phyloP scores from a whole-genome alignment of 306 rosid species.

The Prunus armeniaca region DNA sequence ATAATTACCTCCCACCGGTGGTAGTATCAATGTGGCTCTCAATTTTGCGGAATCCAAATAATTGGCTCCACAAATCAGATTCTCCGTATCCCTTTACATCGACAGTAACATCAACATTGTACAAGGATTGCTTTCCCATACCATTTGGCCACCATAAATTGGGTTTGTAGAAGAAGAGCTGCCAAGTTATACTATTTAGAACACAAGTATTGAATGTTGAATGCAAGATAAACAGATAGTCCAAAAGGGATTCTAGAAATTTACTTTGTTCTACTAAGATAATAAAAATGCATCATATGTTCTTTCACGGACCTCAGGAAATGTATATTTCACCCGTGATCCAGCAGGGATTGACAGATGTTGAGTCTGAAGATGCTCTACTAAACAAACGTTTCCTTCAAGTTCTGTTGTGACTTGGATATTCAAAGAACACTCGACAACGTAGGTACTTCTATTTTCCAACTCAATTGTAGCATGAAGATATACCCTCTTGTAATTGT shows the following conservation, averaged over 20 bases:
- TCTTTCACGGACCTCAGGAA: constrained; percentile 67
- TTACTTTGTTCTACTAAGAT: not conserved
- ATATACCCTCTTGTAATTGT: constrained; percentile 70
- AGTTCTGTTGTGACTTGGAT: constrained; percentile 73
- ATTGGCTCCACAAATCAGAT: constrained; percentile 85
- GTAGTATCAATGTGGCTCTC: constrained; percentile 72
- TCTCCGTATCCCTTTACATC: constrained; percentile 81
- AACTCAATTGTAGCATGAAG: constrained; percentile 72
- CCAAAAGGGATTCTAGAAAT: not conserved
- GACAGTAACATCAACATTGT: constrained; percentile 56
- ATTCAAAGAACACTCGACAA: constrained; percentile 76
- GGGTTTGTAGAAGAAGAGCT: constrained; percentile 89
- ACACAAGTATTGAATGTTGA: not conserved
- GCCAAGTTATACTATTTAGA: not conserved
- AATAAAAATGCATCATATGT: not conserved
- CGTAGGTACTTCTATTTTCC: constrained; percentile 67
- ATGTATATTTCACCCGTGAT: constrained; percentile 60
- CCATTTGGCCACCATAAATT: constrained; percentile 99
- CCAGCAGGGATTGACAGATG: constrained; percentile 61
- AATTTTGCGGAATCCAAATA: constrained; percentile 87
- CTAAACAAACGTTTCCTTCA: constrained; percentile 54
- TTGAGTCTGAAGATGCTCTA: constrained; percentile 79
- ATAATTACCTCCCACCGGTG: constrained; percentile 64
- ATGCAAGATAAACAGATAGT: constrained; percentile 17
- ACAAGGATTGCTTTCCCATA: constrained; percentile 90